Evolutionary conservation across 805 yeast species (phyloP).

Genomic region (Helenozyma rhizophorensis): DNA sequence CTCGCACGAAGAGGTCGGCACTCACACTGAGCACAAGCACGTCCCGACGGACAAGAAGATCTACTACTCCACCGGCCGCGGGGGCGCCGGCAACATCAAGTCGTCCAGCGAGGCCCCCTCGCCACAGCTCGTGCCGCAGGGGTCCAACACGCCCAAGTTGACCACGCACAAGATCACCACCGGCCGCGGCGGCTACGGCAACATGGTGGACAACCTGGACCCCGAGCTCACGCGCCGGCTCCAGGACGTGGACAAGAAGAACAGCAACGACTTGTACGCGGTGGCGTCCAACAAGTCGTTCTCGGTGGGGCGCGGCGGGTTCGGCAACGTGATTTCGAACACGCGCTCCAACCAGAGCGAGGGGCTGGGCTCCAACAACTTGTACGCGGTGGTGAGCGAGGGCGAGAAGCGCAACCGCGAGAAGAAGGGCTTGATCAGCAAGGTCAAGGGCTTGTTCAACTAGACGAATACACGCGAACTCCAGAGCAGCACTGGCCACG

Average conservation of each 20-base stretch:
- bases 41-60: slow-evolving; percentile 25
- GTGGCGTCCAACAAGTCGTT: slow-evolving; percentile 44
- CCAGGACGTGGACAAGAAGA: slow-evolving; percentile 55
- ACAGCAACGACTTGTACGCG: slow-evolving; percentile 35
- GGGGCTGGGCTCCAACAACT: slow-evolving; percentile 20
- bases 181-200: slow-evolving; percentile 79
- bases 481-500: neutral
- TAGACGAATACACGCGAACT: neutral
- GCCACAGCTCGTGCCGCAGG: slow-evolving; percentile 54
- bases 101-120: slow-evolving; percentile 40
- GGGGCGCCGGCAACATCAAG: slow-evolving; percentile 72
- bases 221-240: slow-evolving; percentile 55
- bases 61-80: slow-evolving; percentile 67
- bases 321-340: slow-evolving; percentile 50
- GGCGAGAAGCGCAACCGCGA: slow-evolving; percentile 22
- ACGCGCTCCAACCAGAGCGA: slow-evolving; percentile 21
- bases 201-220: slow-evolving; percentile 61
- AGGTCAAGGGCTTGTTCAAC: slow-evolving; percentile 41
- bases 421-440: slow-evolving; percentile 38
- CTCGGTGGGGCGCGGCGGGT: slow-evolving; percentile 62
- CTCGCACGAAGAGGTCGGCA: slow-evolving; percentile 7
- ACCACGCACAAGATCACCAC: slow-evolving; percentile 56
- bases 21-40: slow-evolving; percentile 5
- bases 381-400: slow-evolving; percentile 33
- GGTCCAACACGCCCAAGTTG: slow-evolving; percentile 58